Percentiles rank a stretch among this genome's conserved stretches.
Evolutionary conservation across 345 rosid genomes (phyloP).

Genomic region (Euphorbia pulcherrima): DNA sequence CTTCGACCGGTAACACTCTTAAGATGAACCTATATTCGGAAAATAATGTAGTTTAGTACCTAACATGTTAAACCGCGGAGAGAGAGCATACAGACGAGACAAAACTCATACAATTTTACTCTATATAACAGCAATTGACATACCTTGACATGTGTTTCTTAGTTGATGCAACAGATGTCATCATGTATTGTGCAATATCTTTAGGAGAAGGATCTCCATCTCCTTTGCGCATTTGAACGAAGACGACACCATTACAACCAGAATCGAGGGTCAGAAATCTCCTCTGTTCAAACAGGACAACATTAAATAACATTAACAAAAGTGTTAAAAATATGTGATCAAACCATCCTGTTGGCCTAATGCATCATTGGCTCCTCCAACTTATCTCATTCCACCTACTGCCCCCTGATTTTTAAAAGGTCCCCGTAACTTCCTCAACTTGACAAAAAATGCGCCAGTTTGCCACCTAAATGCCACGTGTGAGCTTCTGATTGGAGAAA

Average conservation of each 20-base stretch:
- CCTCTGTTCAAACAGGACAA: constrained; percentile 48
- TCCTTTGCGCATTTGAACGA: constrained; percentile 87
- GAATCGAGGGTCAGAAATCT: constrained; percentile 77
- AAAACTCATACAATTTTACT: constrained; percentile 1
- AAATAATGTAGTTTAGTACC: constrained; percentile 2
- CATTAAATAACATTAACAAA: background rate
- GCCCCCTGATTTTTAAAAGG: too few species aligned
- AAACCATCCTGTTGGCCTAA: too few species aligned
- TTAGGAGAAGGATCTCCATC: constrained; percentile 81
- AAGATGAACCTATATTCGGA: constrained; percentile 66
- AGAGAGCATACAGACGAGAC: background rate
- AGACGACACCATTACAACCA: constrained; percentile 82
- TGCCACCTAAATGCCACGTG: too few species aligned
- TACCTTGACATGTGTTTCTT: constrained; percentile 95
- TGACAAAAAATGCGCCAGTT: too few species aligned
- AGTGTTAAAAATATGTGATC: background rate
- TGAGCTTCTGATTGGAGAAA: too few species aligned
- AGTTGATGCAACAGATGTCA: constrained; percentile 78
- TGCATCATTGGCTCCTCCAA: too few species aligned
- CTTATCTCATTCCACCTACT: too few species aligned
- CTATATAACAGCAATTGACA: constrained; percentile 7
- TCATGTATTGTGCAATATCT: constrained; percentile 76
- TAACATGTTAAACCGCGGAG: background rate
- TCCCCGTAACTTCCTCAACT: too few species aligned
- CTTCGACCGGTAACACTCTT: constrained; percentile 85